phyloP scores from a whole-genome alignment of 495 filamentous ascomycete species.

The Letharia lupina region DNA sequence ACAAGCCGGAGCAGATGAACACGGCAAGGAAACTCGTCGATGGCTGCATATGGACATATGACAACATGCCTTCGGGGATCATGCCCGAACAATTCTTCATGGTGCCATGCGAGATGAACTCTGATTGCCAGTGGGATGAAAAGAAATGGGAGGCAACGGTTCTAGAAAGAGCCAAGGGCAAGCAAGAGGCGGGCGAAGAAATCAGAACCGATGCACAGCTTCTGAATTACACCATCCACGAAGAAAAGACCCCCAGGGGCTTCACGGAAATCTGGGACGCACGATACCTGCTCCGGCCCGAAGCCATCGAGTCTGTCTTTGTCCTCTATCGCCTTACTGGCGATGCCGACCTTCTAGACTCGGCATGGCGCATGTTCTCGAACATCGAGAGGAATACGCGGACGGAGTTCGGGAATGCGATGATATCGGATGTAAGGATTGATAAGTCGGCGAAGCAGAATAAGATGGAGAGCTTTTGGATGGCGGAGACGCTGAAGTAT shows the following conservation, averaged over 20 bases:
- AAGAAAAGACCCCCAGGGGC: constrained; percentile 46
- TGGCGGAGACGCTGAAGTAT: constrained; percentile 85
- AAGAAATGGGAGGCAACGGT: constrained; percentile 41
- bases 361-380: constrained; percentile 71
- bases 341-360: constrained; percentile 52
- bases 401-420: constrained; percentile 50
- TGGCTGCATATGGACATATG: constrained; percentile 54
- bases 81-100: constrained; percentile 54
- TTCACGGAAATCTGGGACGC: constrained; percentile 50
- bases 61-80: constrained; percentile 47
- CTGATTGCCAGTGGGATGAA: constrained; percentile 50
- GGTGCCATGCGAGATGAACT: constrained; percentile 39
- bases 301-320: constrained; percentile 67
- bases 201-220: constrained; percentile 22
- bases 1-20: constrained; percentile 44
- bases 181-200: background rate
- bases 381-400: constrained; percentile 52
- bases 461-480: constrained; percentile 52
- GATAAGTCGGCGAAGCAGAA: constrained; percentile 31
- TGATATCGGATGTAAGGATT: constrained; percentile 49
- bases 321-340: constrained; percentile 70
- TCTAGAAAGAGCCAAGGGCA: constrained; percentile 15
- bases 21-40: constrained; percentile 48
- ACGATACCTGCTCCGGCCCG: constrained; percentile 61
- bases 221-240: constrained; percentile 35